Evolutionary conservation across 2,329 filamentous ascomycete genomes (phyloP).

Genomic region (Thielaviopsis punctulata): DNA sequence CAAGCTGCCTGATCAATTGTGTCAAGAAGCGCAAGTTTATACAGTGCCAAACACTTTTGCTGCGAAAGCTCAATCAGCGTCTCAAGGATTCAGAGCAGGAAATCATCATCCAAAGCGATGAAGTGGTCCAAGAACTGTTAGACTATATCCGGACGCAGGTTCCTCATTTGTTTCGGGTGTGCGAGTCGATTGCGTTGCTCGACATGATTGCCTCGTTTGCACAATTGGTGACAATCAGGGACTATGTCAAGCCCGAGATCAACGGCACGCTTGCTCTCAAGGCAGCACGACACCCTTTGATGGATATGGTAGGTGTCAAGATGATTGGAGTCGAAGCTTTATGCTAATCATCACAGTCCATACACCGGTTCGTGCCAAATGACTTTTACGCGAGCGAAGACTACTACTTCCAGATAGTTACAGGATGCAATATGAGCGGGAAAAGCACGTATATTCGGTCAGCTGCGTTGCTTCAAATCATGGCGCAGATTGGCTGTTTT

Average conservation of each 20-base stretch:
- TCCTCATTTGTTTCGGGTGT: slow-evolving; percentile 61
- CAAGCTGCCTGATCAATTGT: slow-evolving; percentile 60
- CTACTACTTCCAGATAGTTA: slow-evolving; percentile 79
- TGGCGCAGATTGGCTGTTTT: slow-evolving; percentile 87
- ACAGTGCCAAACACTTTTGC: slow-evolving; percentile 72
- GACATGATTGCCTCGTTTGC: slow-evolving; percentile 74
- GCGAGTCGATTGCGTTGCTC: slow-evolving; percentile 69
- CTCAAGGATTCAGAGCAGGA: slow-evolving; percentile 72
- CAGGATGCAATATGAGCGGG: slow-evolving; percentile 94
- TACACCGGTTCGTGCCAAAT: slow-evolving; percentile 62
- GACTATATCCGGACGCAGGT: slow-evolving; percentile 54
- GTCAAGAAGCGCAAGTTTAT: slow-evolving; percentile 55
- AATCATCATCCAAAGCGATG: slow-evolving; percentile 67
- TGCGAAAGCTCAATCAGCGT: slow-evolving; percentile 65
- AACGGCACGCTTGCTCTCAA: slow-evolving; percentile 54
- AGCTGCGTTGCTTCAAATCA: slow-evolving; percentile 68
- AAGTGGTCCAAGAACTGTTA: slow-evolving; percentile 54
- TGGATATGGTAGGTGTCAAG: slow-evolving; percentile 40
- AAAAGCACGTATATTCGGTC: slow-evolving; percentile 91
- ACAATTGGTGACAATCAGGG: slow-evolving; percentile 47
- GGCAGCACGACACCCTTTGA: slow-evolving; percentile 59
- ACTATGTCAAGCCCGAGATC: slow-evolving; percentile 49
- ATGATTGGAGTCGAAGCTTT: background rate
- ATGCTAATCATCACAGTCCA: slow-evolving; percentile 12
- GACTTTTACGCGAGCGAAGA: slow-evolving; percentile 73